Base-by-base conservation (phyloP, 176 grass and related monocot species). In the Luzula sylvatica region DNA sequence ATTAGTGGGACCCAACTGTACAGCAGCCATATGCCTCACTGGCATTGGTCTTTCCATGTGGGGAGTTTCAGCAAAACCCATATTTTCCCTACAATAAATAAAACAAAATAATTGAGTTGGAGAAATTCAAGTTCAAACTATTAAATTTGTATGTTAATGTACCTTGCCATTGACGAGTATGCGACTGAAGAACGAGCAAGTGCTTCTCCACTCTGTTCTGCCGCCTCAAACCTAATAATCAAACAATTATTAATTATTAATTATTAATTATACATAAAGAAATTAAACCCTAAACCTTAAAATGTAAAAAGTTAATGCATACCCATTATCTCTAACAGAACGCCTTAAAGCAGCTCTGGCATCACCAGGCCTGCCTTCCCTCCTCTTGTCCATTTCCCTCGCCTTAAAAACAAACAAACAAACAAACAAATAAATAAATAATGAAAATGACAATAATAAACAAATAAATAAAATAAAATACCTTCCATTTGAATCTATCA, bases 401-500 rank as follows among this genome's bases (percentile, higher is more conserved):
- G 86, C 86, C 92, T 98, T 58, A 60, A 20, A 60, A 46, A 45
- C 47, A 38, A 72, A 16, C 35, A 81, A 39, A 25, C 3, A 51
- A 11, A 12, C 1, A 44, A 62, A n/a, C 14, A 29, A 47, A 54
- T n/a, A 52, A 40, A 68, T 42, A 19, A 8, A 23, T 12, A 15
- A 11, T 27, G 21, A 5, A 52, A 67, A 55, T 52, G 15, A 11
- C 55, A 38, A 35, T 19, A 20, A 16, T 29, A 39, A 12, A 54
- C 24, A 11, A 68, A 58, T 61, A 29, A 23, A 20, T 20, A 15
- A 35, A 68, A 4, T 58, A 46, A 64, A 46, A 65, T 23, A 87
- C 92, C 92, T 98, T 98, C 92, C 92, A 98, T 68, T 98, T 98
- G 82, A 98, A 98, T 54, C 92, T 98, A 79, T 98, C 92, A 90